Evolutionary conservation across 2,329 filamentous ascomycete species (phyloP), one percentile per base, ranked within the genome.

Genomic region (Trichoderma sp.): DNA sequence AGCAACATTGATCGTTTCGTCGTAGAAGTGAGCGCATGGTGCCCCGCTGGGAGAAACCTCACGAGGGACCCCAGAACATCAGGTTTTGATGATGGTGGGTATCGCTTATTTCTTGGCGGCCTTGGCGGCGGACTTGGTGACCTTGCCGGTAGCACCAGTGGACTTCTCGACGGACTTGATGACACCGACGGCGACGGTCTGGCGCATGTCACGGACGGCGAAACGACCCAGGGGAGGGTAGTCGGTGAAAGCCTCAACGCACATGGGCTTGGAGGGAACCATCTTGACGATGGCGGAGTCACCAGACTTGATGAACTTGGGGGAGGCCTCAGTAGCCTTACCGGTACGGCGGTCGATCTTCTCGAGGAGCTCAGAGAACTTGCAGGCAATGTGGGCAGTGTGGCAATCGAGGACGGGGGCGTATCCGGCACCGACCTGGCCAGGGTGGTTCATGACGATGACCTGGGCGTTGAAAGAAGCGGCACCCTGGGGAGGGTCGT

Each of bases 271-370:
- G 88, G 95, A 97, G 83, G 96, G 96, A 89, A 97, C 83, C 96
- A 99, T 98, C 94, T 97, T 98, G 88, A 99, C 96, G 87, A 99
- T 99, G 85, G 95, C 95, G 77, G 96, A 95, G 85, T 99, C 96
- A 91, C 96, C 96, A 81, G 95, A 97, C 94, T 99, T 99, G 93
- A 99, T 94, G 91, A 97, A 98, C 92, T 99, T 99, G 86, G 96
- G 96, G 81, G 81, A 83, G 83, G 87, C 81, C 87, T 99, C 96
- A 81, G 93, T 89, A 76, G 94, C 92, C 91, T 99, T 99, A 84
- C 96, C 96, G 83, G 96, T 97, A 93, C 96, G 96, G 86, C 96
- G 94, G 85, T 99, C 96, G 81, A 99, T 99, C 95, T 99, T 99
- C 93, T 98, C 93, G 76, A 95, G 88, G 81, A 99, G 91, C 92